Conservation (phyloP, 805 yeast species). For the Teunomyces stri region DNA sequence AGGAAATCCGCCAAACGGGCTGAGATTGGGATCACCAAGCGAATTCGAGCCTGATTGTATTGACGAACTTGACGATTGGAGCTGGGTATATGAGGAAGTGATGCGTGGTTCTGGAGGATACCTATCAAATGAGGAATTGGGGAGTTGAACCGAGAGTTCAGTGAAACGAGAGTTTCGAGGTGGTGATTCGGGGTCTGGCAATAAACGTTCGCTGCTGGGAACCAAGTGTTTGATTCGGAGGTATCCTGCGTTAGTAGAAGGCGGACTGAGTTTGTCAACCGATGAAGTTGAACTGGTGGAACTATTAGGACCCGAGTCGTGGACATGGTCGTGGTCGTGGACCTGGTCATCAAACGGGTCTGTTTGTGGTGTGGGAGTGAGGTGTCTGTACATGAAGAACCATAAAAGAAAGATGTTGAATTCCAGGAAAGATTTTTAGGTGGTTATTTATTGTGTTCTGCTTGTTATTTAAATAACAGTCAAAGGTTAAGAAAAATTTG, state of each 20-base stretch:
- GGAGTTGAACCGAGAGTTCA: background rate
- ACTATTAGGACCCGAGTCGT: background rate
- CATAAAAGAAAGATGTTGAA: too few species aligned
- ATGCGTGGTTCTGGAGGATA: background rate
- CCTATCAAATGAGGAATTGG: background rate
- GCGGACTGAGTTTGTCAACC: background rate
- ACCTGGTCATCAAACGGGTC: slow-evolving; percentile 1
- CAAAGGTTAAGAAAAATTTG: slow-evolving; percentile 1
- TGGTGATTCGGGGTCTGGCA: background rate
- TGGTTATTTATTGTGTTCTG: background rate
- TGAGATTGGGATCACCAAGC: slow-evolving; percentile 24
- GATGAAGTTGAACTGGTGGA: background rate
- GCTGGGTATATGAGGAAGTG: background rate
- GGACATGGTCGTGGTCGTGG: too few species aligned
- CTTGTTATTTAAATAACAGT: background rate
- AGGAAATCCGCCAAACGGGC: slow-evolving; percentile 30
- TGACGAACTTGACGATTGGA: background rate
- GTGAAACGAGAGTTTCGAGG: background rate
- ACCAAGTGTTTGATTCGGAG: background rate
- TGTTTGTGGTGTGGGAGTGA: background rate
- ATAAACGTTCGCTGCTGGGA: background rate
- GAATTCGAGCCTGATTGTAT: background rate
- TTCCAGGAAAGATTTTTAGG: too few species aligned
- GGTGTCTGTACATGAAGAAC: background rate
- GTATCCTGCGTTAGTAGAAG: background rate